These are phyloP conservation scores for Xenoacremonium recifei DNA, from an alignment of 2,329 filamentous ascomycete genomes.

Conservation along the genomic window DNA sequence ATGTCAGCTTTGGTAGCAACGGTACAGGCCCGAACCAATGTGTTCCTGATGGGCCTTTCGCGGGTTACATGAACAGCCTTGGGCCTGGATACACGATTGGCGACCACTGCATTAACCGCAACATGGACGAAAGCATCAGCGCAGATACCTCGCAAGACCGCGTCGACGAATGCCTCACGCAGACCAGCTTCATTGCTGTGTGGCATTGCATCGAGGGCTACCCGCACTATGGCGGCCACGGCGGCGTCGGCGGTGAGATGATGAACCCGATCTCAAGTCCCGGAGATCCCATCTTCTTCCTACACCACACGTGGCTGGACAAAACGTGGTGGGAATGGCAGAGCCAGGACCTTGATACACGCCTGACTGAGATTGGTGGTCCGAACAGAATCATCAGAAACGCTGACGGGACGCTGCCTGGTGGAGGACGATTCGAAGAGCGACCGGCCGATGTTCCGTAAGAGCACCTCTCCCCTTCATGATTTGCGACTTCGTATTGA, in stretches of 20 bases:
- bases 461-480: no score
- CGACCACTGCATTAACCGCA: not conserved
- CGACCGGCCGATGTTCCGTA: not conserved
- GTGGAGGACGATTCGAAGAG: not conserved
- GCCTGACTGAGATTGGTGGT: conserved; percentile 16
- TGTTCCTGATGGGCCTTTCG: conserved; percentile 11
- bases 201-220: conserved; percentile 9
- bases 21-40: conserved; percentile 1
- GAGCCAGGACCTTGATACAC: conserved; percentile 8
- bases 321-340: conserved; percentile 19
- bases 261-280: conserved; percentile 6
- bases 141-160: conserved; percentile 1
- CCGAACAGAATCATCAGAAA: conserved; percentile 26
- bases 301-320: conserved; percentile 15
- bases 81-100: not conserved
- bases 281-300: conserved; percentile 10
- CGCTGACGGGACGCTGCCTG: not conserved
- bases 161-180: conserved; percentile 8
- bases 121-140: not conserved
- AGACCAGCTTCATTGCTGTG: conserved; percentile 5
- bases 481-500: no score
- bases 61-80: conserved; percentile 4
- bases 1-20: conserved; percentile 6
- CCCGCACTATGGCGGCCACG: conserved; percentile 9
- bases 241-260: conserved; percentile 11